Evolutionary conservation across 805 yeast genomes (phyloP), one percentile per base, ranked within the genome.

Genomic region (Ogataea angusta): DNA sequence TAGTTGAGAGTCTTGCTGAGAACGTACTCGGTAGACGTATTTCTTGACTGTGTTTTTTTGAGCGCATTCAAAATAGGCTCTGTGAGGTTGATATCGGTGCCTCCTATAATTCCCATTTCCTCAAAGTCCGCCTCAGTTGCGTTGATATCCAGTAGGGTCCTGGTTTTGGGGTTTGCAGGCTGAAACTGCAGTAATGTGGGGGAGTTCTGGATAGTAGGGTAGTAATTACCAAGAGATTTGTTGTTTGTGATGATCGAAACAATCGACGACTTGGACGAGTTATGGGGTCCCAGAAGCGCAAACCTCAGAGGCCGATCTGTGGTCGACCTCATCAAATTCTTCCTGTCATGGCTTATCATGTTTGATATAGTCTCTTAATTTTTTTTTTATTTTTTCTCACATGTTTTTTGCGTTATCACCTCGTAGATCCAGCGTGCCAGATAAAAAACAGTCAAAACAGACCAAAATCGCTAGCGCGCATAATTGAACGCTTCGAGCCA

Each of bases 151-250:
- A 78, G 46, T 2, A 78, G 49, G 0, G 74, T 63, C 24, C 70
- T 62, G 0, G 78, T 63, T 13, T 57, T 46, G 0, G 46, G 48
- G 10, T 64, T 54, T 13, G 52, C 52, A 0, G 90, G 80, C 5
- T 54, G 58, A 53, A 69, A 84, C 14, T 76, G 77, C 44, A 80
- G 70, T 28, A 83, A 56, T 42, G 78, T 67, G 18, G 87, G 77
- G 4, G 75, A 75, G 42, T 80, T 78, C 40, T 70, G 74, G 31
- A 74, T 67, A 3, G 91, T 85, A 5, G 93, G 95, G 52, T 85
- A 85, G 56, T 85, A 82, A 0, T 84, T 83, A 43, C 82, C 89
- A 36, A 78, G 33, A 1, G 64, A 57, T 33, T 55, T 54, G 31
- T 51, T 48, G 34, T 56, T 59, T 30, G 57, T 41, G 15, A 60